phyloP scores from a whole-genome alignment of 2,329 filamentous ascomycete genomes.

The Zymoseptoria ardabiliae region DNA sequence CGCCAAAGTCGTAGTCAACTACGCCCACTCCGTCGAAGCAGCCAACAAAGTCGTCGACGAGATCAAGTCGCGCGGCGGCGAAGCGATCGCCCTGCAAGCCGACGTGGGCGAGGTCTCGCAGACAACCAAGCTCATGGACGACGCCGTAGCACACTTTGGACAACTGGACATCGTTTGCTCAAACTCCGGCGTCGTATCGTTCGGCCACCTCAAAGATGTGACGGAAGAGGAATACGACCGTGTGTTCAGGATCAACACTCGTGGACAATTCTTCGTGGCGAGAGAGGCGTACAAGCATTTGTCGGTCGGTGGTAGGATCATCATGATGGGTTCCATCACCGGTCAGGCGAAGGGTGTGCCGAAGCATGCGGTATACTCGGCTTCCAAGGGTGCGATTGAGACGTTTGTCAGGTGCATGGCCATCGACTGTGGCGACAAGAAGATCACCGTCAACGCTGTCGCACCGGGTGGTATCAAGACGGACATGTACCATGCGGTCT shows the following conservation, averaged over 20 bases:
- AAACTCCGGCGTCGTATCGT: conserved; percentile 55
- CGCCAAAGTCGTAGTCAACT: conserved; percentile 60
- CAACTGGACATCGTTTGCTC: conserved; percentile 63
- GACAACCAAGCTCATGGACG: conserved; percentile 56
- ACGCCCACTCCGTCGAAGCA: conserved; percentile 56
- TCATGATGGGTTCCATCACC: conserved; percentile 50
- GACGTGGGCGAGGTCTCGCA: conserved; percentile 59
- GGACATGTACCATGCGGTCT: conserved; percentile 56
- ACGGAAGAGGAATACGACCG: conserved; percentile 50
- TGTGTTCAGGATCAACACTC: conserved; percentile 55
- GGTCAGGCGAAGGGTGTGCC: conserved; percentile 50
- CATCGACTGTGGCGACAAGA: conserved; percentile 48
- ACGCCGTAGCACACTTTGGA: conserved; percentile 57
- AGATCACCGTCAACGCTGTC: conserved; percentile 54
- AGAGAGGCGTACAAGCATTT: conserved; percentile 49
- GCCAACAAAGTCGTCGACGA: conserved; percentile 59
- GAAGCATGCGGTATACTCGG: conserved; percentile 48
- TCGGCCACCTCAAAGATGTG: conserved; percentile 48
- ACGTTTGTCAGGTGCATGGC: conserved; percentile 49
- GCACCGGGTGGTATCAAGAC: conserved; percentile 50
- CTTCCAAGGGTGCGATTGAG: conserved; percentile 48
- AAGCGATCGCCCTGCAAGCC: conserved; percentile 59
- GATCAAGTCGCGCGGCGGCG: conserved; percentile 58
- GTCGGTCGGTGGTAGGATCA: conserved; percentile 45
- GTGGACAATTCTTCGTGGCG: conserved; percentile 57